A percentile compares a stretch with the other conserved stretches of the same genome.
Conservation (phyloP, 1,139 yeast genomes). For the Ogataea hybrid region DNA sequence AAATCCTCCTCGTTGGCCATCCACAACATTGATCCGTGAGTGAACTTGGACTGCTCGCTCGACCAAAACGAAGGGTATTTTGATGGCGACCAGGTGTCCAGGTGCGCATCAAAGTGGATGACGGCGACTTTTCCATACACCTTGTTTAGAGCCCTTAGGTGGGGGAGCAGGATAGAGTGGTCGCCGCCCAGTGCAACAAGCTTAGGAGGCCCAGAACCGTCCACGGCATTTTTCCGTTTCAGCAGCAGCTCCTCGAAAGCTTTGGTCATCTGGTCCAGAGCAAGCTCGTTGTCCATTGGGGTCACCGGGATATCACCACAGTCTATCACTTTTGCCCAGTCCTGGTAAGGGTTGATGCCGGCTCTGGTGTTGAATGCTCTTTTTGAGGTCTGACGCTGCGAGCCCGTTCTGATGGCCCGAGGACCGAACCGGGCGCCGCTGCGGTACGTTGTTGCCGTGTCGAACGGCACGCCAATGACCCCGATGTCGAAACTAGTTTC, state of each 20-base stretch:
- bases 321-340: constrained; percentile 69
- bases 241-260: constrained; percentile 60
- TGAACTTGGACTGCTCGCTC: constrained; percentile 59
- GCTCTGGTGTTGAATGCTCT: constrained; percentile 73
- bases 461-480: constrained; percentile 73
- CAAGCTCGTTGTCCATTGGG: constrained; percentile 72
- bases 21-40: constrained; percentile 84
- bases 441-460: constrained; percentile 70
- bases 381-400: constrained; percentile 65
- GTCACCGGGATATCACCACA: constrained; percentile 83
- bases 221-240: constrained; percentile 27
- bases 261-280: constrained; percentile 66
- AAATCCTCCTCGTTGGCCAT: constrained; percentile 69
- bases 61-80: constrained; percentile 69
- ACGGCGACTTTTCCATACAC: constrained; percentile 64
- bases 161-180: constrained; percentile 71
- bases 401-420: constrained; percentile 67
- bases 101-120: constrained; percentile 76
- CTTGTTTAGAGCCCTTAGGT: constrained; percentile 57
- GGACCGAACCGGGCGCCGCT: constrained; percentile 85
- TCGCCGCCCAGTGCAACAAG: constrained; percentile 76
- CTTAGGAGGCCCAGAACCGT: constrained; percentile 46
- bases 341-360: constrained; percentile 57
- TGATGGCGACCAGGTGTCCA: constrained; percentile 78
- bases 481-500: constrained; percentile 58